Conservation (phyloP, 352 stramenopile genomes). For the Blastocystis sp. region DNA sequence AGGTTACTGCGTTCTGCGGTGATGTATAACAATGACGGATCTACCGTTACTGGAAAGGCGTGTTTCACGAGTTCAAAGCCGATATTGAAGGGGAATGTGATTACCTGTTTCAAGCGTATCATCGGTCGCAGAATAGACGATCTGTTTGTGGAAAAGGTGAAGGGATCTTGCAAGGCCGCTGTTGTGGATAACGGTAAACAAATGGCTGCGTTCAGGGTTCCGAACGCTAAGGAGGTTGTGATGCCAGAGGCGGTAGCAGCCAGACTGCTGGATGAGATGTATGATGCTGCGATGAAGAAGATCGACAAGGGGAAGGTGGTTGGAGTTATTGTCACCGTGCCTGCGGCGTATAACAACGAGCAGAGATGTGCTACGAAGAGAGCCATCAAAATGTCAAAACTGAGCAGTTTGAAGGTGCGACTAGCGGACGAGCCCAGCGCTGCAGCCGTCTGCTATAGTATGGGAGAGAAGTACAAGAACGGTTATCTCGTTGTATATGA, state of each 20-base stretch:
- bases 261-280: neutral
- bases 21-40: neutral
- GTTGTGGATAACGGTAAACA: neutral
- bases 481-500: slow-evolving; percentile 95
- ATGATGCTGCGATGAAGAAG: neutral
- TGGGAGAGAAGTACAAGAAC: slow-evolving; percentile 88
- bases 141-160: neutral
- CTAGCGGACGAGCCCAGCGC: slow-evolving; percentile 89
- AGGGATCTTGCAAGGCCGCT: slow-evolving; percentile 7
- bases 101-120: slow-evolving; percentile 41
- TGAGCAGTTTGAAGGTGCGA: neutral
- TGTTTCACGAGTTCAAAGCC: neutral
- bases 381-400: neutral
- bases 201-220: slow-evolving; percentile 13
- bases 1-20: slow-evolving; percentile 14
- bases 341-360: neutral
- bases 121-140: slow-evolving; percentile 6
- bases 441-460: slow-evolving; percentile 92
- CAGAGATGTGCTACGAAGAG: neutral
- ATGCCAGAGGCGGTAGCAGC: neutral
- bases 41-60: neutral
- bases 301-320: neutral
- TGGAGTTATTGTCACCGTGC: neutral
- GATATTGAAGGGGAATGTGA: neutral
- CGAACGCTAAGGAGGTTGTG: neutral